These are phyloP conservation scores for Xylaria sp. DNA, from an alignment of 2,329 filamentous ascomycete genomes.

Conservation along the genomic window DNA sequence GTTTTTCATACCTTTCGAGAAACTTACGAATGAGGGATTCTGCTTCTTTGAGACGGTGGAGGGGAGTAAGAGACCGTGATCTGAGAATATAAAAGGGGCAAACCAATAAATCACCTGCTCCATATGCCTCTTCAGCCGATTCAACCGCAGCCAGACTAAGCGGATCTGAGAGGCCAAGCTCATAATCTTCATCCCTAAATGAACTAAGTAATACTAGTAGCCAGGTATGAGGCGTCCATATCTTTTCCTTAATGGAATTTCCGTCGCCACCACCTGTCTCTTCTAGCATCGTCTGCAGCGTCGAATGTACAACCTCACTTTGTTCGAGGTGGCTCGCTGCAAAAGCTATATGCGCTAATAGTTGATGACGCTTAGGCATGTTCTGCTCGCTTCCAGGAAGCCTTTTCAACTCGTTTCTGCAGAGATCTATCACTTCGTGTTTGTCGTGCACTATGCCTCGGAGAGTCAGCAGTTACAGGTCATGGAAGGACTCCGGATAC, in stretches of 20 bases:
- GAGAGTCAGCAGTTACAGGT: not conserved
- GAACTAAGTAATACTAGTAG: not conserved
- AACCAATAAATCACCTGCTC: not conserved
- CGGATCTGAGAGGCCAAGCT: not conserved
- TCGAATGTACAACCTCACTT: not conserved
- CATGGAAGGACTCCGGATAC: not conserved
- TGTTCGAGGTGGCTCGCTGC: not conserved
- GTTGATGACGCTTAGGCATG: not conserved
- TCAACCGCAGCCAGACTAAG: not conserved
- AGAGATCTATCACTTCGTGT: not conserved
- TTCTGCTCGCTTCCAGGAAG: conserved; percentile 3
- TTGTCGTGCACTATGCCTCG: not conserved
- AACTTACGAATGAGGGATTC: not conserved
- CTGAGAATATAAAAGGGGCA: not conserved
- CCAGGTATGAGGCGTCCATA: not conserved
- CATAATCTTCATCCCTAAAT: not conserved
- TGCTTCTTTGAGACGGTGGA: not conserved
- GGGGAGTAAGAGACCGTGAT: not conserved
- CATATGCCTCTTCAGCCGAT: not conserved
- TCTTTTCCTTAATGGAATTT: conserved; percentile 1
- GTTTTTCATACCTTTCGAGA: not conserved
- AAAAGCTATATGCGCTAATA: not conserved
- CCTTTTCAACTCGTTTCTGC: not conserved
- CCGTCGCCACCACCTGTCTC: not conserved
- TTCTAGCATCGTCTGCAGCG: not conserved